Evolutionary conservation across 2,329 filamentous ascomycete genomes (phyloP), one percentile per base, ranked within the genome.

Genomic region (Septoria linicola): DNA sequence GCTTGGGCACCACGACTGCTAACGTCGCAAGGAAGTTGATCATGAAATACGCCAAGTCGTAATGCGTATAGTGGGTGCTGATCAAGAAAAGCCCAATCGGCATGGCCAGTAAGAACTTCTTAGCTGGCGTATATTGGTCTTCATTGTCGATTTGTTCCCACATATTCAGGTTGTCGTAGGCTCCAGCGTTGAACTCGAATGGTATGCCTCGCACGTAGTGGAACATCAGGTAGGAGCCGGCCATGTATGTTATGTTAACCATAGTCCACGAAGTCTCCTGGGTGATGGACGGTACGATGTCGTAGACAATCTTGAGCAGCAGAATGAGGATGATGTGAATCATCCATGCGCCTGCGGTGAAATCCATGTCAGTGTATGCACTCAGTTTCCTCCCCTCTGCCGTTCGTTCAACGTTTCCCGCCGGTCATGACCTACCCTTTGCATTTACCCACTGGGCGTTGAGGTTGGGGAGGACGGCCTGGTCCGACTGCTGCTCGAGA

Each of bases 61-160:
- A 99, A 73, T 97, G 92, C 40, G 93, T 97, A 74, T 97, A 99
- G 73, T 99, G 93, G 19, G 93, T 99, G 80, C 92, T 97, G 65
- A 97, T 79, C 49, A 99, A 80, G 72, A 99, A 99, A 58, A 99
- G 80, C 59, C 91, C 81, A 64, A 99, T 95, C 32, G 93, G 93
- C 27, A 97, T 92, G 66, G 87, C 89, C 63, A 97, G 84, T 53
- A 99, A 79, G 68, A 99, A 99, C 73, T 99, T 99, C 80, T 99
- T 99, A 60, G 93, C 89, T 3, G 93, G 93, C 1, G 93, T 99
- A 76, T 97, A 99, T 72, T 99, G 93, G 64, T 93, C 93, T 40
- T 93, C 93, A 66, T 97, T 95, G 77, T 99, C 93, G 71, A 99
- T 99, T 76, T 99, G 93, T 77, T 99, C 93, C 93, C 93, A 99